Percentiles rank a stretch among this genome's conserved stretches.
phyloP scores from a whole-genome alignment of 139 green algal genomes.

The Asterochloris erici region DNA sequence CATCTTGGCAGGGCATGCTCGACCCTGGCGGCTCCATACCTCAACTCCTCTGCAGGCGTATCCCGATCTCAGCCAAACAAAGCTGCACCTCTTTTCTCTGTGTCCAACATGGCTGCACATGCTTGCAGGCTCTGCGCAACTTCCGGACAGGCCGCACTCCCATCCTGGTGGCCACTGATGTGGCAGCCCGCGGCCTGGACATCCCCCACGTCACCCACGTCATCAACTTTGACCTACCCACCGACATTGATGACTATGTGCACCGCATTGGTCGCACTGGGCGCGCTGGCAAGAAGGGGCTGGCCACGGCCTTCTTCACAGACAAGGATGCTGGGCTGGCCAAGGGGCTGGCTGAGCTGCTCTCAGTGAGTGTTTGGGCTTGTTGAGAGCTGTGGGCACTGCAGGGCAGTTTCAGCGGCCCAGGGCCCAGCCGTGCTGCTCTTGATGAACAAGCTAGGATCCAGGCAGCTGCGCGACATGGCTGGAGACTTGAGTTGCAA shows the following conservation, averaged over 20 bases:
- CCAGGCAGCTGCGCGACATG: no score
- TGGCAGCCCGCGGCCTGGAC: constrained; percentile 93
- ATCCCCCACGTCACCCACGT: constrained; percentile 86
- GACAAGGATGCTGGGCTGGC: constrained; percentile 89
- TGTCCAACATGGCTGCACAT: not conserved
- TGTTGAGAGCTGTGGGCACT: no score
- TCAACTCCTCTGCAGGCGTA: not conserved
- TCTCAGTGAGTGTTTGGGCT: constrained; percentile 24
- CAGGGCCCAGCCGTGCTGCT: no score
- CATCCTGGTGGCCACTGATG: constrained; percentile 93
- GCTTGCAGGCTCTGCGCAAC: constrained; percentile 44
- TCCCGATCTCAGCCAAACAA: no score
- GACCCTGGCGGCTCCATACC: no score
- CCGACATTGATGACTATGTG: constrained; percentile 87
- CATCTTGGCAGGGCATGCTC: no score
- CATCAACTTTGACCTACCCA: constrained; percentile 84
- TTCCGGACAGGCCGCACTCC: constrained; percentile 84
- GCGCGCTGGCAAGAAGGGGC: constrained; percentile 92
- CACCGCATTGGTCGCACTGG: constrained; percentile 83
- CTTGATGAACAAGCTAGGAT: no score
- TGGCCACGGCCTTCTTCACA: constrained; percentile 95
- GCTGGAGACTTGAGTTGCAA: no score
- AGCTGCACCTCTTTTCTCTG: no score
- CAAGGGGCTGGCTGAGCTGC: constrained; percentile 72
- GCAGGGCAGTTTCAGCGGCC: no score